phyloP scores from a whole-genome alignment of 495 filamentous ascomycete genomes.

The Lepidopterella palustris region DNA sequence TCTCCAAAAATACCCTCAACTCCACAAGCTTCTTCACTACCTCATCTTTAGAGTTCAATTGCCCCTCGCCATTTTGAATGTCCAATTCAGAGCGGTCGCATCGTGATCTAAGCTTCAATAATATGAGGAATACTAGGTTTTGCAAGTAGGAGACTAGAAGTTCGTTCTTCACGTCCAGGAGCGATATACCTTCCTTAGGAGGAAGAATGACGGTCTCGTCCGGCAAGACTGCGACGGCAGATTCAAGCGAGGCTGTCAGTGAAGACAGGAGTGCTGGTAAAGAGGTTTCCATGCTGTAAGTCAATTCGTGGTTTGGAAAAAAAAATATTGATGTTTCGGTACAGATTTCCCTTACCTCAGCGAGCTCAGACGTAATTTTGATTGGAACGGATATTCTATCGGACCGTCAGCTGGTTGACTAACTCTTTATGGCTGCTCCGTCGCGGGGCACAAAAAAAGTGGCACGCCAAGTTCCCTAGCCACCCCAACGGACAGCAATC shows the following conservation, averaged over 20 bases:
- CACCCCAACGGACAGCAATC: too few relatives aligned
- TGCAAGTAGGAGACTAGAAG: conserved; percentile 92
- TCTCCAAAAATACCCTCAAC: conserved; percentile 79
- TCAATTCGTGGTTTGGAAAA: too few relatives aligned
- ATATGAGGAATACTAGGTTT: conserved; percentile 81
- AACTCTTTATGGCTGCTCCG: too few relatives aligned
- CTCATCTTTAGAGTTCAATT: conserved; percentile 44
- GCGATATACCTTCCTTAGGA: conserved; percentile 80
- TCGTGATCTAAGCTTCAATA: conserved; percentile 66
- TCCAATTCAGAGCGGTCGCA: conserved; percentile 19
- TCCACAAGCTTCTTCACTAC: conserved; percentile 78
- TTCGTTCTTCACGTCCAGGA: conserved; percentile 92
- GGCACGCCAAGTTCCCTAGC: too few relatives aligned
- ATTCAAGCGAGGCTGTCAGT: conserved; percentile 27
- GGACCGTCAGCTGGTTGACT: too few relatives aligned
- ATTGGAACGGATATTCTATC: too few relatives aligned
- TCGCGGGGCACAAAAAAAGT: too few relatives aligned
- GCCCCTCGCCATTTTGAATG: conserved; percentile 33
- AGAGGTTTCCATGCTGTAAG: conserved; percentile 27
- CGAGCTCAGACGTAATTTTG: too few relatives aligned
- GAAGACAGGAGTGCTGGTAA: conserved; percentile 25
- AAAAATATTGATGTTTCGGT: too few relatives aligned
- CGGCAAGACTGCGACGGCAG: conserved; percentile 41
- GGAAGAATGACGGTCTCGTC: conserved; percentile 49
- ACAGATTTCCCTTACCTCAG: too few relatives aligned